Evolutionary conservation across 805 yeast genomes (phyloP).

Genomic region (Lipomyces yamadae): DNA sequence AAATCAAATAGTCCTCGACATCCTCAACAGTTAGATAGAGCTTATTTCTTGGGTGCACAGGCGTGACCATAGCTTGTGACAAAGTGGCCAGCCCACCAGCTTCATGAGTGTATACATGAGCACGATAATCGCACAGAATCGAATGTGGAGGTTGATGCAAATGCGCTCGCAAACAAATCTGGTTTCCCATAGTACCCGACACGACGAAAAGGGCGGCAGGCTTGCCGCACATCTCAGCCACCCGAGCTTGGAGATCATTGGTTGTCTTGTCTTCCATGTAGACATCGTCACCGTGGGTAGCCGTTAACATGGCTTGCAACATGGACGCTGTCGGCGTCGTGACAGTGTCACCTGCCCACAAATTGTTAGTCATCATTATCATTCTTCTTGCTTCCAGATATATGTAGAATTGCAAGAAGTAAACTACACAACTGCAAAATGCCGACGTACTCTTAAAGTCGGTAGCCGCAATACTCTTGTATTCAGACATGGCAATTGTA

Average conservation of each 20-base stretch:
- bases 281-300: slow-evolving; percentile 85
- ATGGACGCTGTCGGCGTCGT: slow-evolving; percentile 81
- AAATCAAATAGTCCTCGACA: slow-evolving; percentile 56
- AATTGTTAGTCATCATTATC: not conserved
- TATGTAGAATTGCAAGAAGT: not conserved
- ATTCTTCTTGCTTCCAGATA: not conserved
- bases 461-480: slow-evolving; percentile 30
- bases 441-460: slow-evolving; percentile 30
- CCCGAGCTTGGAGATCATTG: slow-evolving; percentile 61
- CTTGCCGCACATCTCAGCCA: slow-evolving; percentile 74
- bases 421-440: not conserved
- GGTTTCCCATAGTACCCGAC: slow-evolving; percentile 91
- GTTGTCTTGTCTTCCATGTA: slow-evolving; percentile 82
- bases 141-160: slow-evolving; percentile 82
- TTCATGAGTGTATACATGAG: slow-evolving; percentile 82
- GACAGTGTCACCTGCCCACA: slow-evolving; percentile 66
- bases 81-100: slow-evolving; percentile 91
- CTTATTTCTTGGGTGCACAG: slow-evolving; percentile 72
- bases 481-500: slow-evolving; percentile 18
- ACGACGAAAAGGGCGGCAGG: slow-evolving; percentile 82
- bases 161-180: slow-evolving; percentile 77
- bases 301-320: slow-evolving; percentile 61
- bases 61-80: slow-evolving; percentile 89
- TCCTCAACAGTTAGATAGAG: slow-evolving; percentile 79
- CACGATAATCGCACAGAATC: slow-evolving; percentile 82